These are phyloP conservation scores for Pleoardoris graminearum DNA, from an alignment of 2,329 filamentous ascomycete species.

Conservation along the genomic window DNA sequence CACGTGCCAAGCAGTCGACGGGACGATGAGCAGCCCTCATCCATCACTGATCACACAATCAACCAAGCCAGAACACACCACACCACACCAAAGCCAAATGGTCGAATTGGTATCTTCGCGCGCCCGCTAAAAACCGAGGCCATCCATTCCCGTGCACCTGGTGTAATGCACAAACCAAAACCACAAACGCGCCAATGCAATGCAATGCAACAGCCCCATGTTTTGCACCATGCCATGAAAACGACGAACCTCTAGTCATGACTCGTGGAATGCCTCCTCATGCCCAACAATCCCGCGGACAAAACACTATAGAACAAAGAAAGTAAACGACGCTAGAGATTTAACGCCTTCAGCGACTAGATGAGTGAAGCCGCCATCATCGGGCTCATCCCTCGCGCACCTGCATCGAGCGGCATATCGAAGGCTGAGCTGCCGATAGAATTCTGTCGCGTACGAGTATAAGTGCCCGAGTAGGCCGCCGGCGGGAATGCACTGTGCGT, in stretches of 20 bases:
- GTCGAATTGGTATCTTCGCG: conserved; percentile 5
- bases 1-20: too few relatives aligned
- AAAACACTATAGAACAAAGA: conserved; percentile 5
- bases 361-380: conserved; percentile 42
- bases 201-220: conserved; percentile 11
- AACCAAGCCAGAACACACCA: too few relatives aligned
- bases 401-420: conserved; percentile 32
- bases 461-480: conserved; percentile 32
- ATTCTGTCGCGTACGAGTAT: conserved; percentile 35
- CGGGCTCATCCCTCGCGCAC: conserved; percentile 31
- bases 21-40: too few relatives aligned
- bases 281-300: neutral
- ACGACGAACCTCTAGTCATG: neutral
- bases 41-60: too few relatives aligned
- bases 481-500: conserved; percentile 29
- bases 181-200: conserved; percentile 6
- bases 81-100: neutral
- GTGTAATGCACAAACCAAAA: conserved; percentile 12
- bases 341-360: conserved; percentile 14
- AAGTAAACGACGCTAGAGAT: too few relatives aligned
- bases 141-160: neutral
- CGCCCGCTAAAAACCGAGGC: conserved; percentile 11
- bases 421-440: conserved; percentile 27
- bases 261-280: neutral
- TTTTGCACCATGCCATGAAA: conserved; percentile 3